Conservation (phyloP, 129 eudicot species). For the Oenanthe sinensis region DNA sequence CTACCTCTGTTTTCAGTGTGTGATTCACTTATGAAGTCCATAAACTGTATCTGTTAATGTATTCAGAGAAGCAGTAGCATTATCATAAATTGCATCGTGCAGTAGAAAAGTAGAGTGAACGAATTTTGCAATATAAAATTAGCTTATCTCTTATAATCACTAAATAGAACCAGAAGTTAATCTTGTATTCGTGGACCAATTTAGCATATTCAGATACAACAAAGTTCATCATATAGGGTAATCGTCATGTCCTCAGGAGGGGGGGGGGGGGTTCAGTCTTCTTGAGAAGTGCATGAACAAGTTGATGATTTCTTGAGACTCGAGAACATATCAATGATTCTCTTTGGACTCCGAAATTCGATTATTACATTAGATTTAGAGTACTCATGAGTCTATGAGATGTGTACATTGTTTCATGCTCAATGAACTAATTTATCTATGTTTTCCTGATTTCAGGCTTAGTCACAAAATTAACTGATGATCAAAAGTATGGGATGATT, state of each 20-base stretch:
- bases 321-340: neutral
- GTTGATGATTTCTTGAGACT: neutral
- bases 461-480: conserved; percentile 93
- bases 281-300: neutral
- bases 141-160: neutral
- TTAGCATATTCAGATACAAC: neutral
- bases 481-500: conserved; percentile 96
- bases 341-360: neutral
- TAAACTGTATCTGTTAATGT: neutral
- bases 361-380: neutral
- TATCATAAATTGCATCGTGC: neutral
- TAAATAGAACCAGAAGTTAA: neutral
- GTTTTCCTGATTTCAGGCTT: conserved; percentile 44
- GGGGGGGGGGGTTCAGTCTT: neutral
- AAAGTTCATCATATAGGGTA: neutral
- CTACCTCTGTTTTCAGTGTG: neutral
- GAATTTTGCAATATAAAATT: neutral
- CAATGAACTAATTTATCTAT: neutral
- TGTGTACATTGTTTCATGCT: neutral
- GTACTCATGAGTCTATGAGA: neutral
- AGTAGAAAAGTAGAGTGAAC: neutral
- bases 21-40: neutral
- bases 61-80: conserved; percentile 1
- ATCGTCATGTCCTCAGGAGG: neutral
- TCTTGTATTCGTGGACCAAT: neutral